These are phyloP conservation scores for Euphorbia neoarborescens DNA, from an alignment of 441 rosid species.

Conservation along the genomic window DNA sequence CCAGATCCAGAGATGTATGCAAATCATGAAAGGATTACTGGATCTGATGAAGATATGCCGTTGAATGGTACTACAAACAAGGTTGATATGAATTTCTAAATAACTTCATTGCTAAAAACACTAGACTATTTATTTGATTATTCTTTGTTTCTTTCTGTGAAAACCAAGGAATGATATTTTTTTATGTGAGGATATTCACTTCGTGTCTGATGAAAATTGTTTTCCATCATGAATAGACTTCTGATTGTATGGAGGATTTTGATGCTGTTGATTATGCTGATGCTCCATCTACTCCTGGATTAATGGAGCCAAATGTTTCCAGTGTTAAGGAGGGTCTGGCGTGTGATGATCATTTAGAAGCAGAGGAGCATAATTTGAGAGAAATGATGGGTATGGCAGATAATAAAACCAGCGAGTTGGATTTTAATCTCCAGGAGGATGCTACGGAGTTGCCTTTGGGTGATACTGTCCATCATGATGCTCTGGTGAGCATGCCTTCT, in stretches of 20 bases:
- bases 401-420: slow-evolving; percentile 29
- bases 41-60: slow-evolving; percentile 34
- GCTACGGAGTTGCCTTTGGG: slow-evolving; percentile 28
- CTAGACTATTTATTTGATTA: neutral
- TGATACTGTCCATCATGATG: slow-evolving; percentile 25
- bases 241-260: slow-evolving; percentile 34
- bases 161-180: slow-evolving; percentile 8
- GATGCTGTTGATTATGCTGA: slow-evolving; percentile 61
- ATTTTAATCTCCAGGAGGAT: slow-evolving; percentile 25
- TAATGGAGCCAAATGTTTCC: slow-evolving; percentile 57
- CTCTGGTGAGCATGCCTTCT: slow-evolving; percentile 23
- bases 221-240: slow-evolving; percentile 41
- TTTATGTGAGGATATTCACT: neutral
- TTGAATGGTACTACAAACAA: slow-evolving; percentile 45
- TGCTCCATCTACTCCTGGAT: slow-evolving; percentile 86
- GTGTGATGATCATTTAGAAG: slow-evolving; percentile 58
- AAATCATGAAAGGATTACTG: slow-evolving; percentile 28
- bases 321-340: slow-evolving; percentile 56
- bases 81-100: slow-evolving; percentile 34
- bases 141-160: slow-evolving; percentile 7
- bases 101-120: slow-evolving; percentile 8
- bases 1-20: slow-evolving; percentile 23
- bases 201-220: slow-evolving; percentile 16
- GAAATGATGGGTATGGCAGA: slow-evolving; percentile 27
- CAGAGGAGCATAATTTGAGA: slow-evolving; percentile 42